Evolutionary conservation across 2,329 filamentous ascomycete species (phyloP), one percentile per base, ranked within the genome.

Genomic region (Cladobotryum protrusum): DNA sequence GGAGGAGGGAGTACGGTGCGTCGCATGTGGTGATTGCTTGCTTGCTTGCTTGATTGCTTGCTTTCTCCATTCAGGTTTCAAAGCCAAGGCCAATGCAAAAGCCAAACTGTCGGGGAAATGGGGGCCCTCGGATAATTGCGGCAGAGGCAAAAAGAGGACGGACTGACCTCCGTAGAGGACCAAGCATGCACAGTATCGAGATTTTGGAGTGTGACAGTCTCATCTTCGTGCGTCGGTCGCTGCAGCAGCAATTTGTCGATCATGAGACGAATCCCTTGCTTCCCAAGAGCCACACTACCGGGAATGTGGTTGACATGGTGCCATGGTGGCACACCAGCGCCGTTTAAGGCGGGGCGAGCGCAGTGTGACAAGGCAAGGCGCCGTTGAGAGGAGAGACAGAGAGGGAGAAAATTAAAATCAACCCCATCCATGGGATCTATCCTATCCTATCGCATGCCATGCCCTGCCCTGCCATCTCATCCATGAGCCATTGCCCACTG

Each of bases 211-310:
- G 41, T 35, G 18, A 48, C 36, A 37, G 49, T 48, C 39, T 43
- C 24, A 29, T 29, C 24, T 29, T 29, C 4, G 49, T 46, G 43
- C 35, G 48, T 45, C 43, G 24, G 24, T 29, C 24, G 24, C 24
- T 45, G 44, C 43, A 39, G 49, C 49, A 49, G 45, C 40, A n/a
- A 49, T 45, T n/a, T 41, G 49, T 17, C 39, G 46, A 52, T 52
- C 50, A 52, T 52, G 50, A 48, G 50, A 52, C 50, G 24, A 52
- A 43, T 49, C 50, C 50, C 50, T 49, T 52, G 46, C 40, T 18
- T 45, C 24, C 24, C 24, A 29, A 47, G 50, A 49, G 46, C 50
- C 50, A 52, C 50, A 45, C 50, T 52, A 37, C 50, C 50, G 50
- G 43, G 35, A 49, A 32, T 24, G 39, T 51, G 49, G 49, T 47